Evolutionary conservation across 2,329 filamentous ascomycete species (phyloP).

Genomic region (Orbilia blumenaviensis): DNA sequence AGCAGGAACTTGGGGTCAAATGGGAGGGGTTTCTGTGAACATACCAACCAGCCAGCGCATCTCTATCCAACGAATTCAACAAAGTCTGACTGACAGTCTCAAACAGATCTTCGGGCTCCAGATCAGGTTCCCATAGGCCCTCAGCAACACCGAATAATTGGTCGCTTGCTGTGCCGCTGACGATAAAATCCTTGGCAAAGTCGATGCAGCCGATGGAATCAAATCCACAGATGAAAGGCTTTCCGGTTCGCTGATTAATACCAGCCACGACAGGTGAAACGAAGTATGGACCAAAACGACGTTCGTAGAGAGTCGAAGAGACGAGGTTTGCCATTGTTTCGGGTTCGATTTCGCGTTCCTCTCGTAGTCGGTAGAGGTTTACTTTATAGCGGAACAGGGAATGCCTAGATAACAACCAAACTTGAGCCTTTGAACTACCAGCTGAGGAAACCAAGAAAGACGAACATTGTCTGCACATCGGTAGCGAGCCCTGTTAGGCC

Average conservation of each 20-base stretch:
- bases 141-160: slow-evolving; percentile 99
- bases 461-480: slow-evolving; percentile 90
- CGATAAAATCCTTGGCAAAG: slow-evolving; percentile 99
- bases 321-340: slow-evolving; percentile 97
- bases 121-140: slow-evolving; percentile 94
- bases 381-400: slow-evolving; percentile 99
- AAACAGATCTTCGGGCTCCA: slow-evolving; percentile 81
- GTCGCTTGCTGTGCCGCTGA: slow-evolving; percentile 93
- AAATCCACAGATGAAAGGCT: slow-evolving; percentile 98
- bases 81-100: slow-evolving; percentile 97
- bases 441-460: neutral
- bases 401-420: slow-evolving; percentile 35
- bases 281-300: slow-evolving; percentile 94
- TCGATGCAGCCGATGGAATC: slow-evolving; percentile 99
- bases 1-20: neutral
- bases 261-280: slow-evolving; percentile 94
- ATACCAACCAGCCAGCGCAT: slow-evolving; percentile 90
- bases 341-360: slow-evolving; percentile 95
- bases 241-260: slow-evolving; percentile 89
- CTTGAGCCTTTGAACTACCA: neutral
- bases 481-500: slow-evolving; percentile 96
- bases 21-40: neutral
- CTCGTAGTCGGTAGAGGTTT: slow-evolving; percentile 98
- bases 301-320: slow-evolving; percentile 89
- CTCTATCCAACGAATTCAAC: slow-evolving; percentile 93